phyloP scores from a whole-genome alignment of 108 stramenopile species.

The Bacterosira constricta region DNA sequence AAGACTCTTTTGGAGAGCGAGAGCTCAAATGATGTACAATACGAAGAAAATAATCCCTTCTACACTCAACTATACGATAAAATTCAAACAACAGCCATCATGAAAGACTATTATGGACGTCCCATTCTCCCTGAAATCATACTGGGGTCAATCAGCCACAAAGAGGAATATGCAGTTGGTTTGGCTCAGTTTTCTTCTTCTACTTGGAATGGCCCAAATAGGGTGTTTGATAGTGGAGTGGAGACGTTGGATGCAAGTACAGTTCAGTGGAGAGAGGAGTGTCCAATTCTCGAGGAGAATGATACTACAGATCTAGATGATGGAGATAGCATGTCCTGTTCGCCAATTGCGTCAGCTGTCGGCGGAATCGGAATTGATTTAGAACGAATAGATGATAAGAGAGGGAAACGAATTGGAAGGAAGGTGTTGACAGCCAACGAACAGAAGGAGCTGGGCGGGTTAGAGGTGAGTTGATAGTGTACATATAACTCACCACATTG shows the following conservation, averaged over 20 bases:
- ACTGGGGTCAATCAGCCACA: constrained; percentile 82
- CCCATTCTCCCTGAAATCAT: constrained; percentile 60
- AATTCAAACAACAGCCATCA: constrained; percentile 49
- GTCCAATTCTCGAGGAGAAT: constrained; percentile 21
- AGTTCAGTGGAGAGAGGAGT: constrained; percentile 29
- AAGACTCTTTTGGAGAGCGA: constrained; percentile 12
- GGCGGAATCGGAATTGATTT: constrained; percentile 73
- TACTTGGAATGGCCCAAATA: background rate
- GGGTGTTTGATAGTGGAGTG: constrained; percentile 18
- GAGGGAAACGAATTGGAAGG: constrained; percentile 56
- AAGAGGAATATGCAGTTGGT: constrained; percentile 48
- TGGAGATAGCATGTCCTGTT: background rate
- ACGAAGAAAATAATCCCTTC: background rate
- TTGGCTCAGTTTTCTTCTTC: constrained; percentile 23
- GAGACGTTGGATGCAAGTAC: constrained; percentile 45
- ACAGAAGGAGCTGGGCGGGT: constrained; percentile 52
- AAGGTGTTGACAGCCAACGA: constrained; percentile 74
- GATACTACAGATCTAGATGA: background rate
- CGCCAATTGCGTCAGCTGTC: constrained; percentile 2
- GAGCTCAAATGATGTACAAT: background rate
- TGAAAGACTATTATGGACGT: constrained; percentile 71
- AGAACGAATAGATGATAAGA: constrained; percentile 55
- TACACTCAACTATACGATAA: constrained; percentile 1
- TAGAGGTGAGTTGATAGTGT: constrained; percentile 31
- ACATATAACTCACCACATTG: background rate